These are phyloP conservation scores for Hymenoscyphus occultus DNA, from an alignment of 2,329 filamentous ascomycete species.

Conservation along the genomic window DNA sequence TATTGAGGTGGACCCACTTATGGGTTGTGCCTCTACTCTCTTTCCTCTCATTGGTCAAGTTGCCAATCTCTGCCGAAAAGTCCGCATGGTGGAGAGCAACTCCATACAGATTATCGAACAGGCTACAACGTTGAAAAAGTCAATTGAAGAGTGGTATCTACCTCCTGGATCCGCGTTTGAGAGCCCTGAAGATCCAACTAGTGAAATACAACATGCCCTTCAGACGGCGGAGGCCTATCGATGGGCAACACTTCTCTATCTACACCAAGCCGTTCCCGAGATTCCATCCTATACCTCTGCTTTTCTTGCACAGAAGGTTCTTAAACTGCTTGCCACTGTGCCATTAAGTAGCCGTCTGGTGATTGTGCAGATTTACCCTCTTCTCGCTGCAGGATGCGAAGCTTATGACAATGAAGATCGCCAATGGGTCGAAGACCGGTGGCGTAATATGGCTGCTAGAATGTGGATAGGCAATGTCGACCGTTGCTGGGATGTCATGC, in stretches of 20 bases:
- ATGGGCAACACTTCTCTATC: constrained; percentile 62
- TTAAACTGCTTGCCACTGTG: constrained; percentile 61
- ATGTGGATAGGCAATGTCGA: constrained; percentile 68
- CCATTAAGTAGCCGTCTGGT: constrained; percentile 59
- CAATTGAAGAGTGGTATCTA: constrained; percentile 59
- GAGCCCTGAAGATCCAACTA: constrained; percentile 60
- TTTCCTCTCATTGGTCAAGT: constrained; percentile 67
- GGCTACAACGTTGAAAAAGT: constrained; percentile 58
- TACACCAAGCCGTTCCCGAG: constrained; percentile 67
- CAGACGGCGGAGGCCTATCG: constrained; percentile 67
- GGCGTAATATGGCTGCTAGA: constrained; percentile 56
- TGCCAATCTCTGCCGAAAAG: constrained; percentile 62
- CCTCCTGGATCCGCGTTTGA: constrained; percentile 51
- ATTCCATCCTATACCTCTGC: constrained; percentile 57
- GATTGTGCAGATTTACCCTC: constrained; percentile 68
- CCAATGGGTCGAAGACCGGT: constrained; percentile 61
- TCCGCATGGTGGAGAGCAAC: constrained; percentile 51
- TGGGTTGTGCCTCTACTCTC: constrained; percentile 65
- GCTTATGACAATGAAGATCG: constrained; percentile 57
- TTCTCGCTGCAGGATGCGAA: constrained; percentile 66
- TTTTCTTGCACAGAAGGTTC: constrained; percentile 58
- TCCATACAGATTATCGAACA: constrained; percentile 59
- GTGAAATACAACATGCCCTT: constrained; percentile 60
- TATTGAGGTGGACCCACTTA: constrained; percentile 63
- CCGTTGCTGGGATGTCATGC: constrained; percentile 60